Conservation (phyloP, 495 filamentous ascomycete genomes). For the Aspergillus sparsus region DNA sequence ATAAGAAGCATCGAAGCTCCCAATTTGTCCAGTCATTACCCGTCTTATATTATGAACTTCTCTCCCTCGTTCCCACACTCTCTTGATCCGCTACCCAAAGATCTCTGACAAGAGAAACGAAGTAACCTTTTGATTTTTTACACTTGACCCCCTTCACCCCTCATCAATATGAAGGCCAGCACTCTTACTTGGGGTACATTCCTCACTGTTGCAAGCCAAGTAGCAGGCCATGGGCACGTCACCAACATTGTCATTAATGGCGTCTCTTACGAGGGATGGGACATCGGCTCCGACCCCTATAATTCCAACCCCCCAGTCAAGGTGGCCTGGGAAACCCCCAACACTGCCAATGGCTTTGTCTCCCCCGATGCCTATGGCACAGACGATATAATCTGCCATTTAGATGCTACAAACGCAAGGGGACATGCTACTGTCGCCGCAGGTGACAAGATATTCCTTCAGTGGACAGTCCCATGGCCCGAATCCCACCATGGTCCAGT, state of each 20-base stretch:
- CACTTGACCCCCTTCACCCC: background rate
- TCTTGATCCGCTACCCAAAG: background rate
- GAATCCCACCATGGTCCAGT: slow-evolving; percentile 35
- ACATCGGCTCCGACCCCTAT: slow-evolving; percentile 38
- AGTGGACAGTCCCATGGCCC: slow-evolving; percentile 40
- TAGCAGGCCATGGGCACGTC: slow-evolving; percentile 60
- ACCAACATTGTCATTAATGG: slow-evolving; percentile 57
- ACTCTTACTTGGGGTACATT: slow-evolving; percentile 34
- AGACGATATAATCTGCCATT: slow-evolving; percentile 55
- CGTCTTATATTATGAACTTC: background rate
- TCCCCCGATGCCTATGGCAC: slow-evolving; percentile 39
- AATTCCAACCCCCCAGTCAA: slow-evolving; percentile 38
- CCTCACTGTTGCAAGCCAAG: slow-evolving; percentile 42
- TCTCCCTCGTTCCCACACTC: background rate
- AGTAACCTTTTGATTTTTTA: background rate
- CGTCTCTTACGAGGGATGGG: slow-evolving; percentile 37
- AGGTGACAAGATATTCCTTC: slow-evolving; percentile 41
- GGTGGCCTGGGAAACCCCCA: slow-evolving; percentile 46
- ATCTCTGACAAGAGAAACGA: background rate
- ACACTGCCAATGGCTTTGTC: slow-evolving; percentile 55
- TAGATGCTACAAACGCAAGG: slow-evolving; percentile 34
- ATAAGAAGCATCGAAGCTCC: background rate
- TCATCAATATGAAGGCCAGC: slow-evolving; percentile 32
- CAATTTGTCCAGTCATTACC: background rate
- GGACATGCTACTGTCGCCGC: slow-evolving; percentile 43